Conservation (phyloP, 2,329 filamentous ascomycete species). For the Fusarium tricinctum region DNA sequence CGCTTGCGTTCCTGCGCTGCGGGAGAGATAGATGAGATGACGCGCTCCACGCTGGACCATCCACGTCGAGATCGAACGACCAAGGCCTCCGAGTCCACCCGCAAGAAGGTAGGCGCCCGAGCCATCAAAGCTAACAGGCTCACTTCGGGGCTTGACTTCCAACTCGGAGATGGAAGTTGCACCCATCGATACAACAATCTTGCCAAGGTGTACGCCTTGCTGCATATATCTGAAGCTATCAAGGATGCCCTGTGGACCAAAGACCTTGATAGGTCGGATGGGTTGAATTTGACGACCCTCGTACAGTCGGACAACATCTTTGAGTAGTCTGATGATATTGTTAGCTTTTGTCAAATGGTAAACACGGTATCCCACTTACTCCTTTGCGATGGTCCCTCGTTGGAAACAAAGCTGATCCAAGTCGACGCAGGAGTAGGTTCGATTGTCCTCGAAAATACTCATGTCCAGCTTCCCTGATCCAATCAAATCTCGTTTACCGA, state of each 20-base stretch:
- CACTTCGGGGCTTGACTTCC: background rate
- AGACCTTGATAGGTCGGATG: slow-evolving; percentile 4
- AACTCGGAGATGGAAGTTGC: background rate
- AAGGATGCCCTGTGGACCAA: background rate
- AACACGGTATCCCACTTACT: background rate
- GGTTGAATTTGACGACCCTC: background rate
- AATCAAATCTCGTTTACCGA: slow-evolving; percentile 12
- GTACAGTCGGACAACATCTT: background rate
- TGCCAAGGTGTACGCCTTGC: slow-evolving; percentile 9
- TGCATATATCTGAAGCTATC: slow-evolving; percentile 15
- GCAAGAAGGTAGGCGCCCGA: slow-evolving; percentile 5
- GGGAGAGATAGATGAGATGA: slow-evolving; percentile 12
- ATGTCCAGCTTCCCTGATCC: slow-evolving; percentile 12
- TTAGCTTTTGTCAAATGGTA: background rate
- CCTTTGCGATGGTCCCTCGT: background rate
- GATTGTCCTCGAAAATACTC: slow-evolving; percentile 5
- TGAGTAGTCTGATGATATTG: background rate
- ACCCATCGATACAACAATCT: slow-evolving; percentile 6
- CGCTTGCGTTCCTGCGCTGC: background rate
- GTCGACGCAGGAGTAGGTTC: slow-evolving; percentile 9
- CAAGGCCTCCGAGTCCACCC: slow-evolving; percentile 2
- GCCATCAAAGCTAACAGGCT: background rate
- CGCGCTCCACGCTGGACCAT: slow-evolving; percentile 6
- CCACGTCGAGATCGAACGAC: slow-evolving; percentile 9
- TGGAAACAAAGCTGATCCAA: slow-evolving; percentile 15